Evolutionary conservation across 2,329 filamentous ascomycete species (phyloP), one percentile per base, ranked within the genome.

Genomic region (Apiospora sp.): DNA sequence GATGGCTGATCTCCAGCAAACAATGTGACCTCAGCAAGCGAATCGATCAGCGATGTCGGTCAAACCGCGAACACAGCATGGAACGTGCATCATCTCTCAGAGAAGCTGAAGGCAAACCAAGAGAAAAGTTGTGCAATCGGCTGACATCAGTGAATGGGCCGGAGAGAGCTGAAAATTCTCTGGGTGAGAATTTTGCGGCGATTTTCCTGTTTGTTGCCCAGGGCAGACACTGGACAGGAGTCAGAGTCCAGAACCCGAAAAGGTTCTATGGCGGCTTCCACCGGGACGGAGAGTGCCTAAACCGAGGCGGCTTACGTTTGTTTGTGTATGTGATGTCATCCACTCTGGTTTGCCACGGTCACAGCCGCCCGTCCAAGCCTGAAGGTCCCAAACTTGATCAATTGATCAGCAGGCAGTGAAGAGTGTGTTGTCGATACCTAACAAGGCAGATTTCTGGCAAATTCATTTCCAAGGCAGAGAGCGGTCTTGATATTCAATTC

Each of bases 271-370:
- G 58, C 58, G 58, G 58, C 58, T 64, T 64, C 30, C 58, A 64
- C 7, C 58, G 58, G 58, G 58, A 64, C 58, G 58, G 58, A 64
- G 58, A 64, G 34, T 34, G 58, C 58, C 54, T 58, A 58, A 58
- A 14, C 54, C 58, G 58, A 64, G 58, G 58, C 34, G 58, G 54
- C 24, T 54, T 54, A 24, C 16, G 54, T 64, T 34, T 34, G 27
- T 51, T 16, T 58, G 27, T 19, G 51, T 8, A 24, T 64, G 58
- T 64, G 58, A 64, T 64, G 58, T 64, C 58, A 64, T 64, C n/a
- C 22, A 64, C 10, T 64, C 19, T 22, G 58, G 34, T 22, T 64
- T 64, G 58, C 58, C 58, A 64, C 58, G 58, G 19, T 41, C 54
- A 61, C 16, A 34, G 14, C 54, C 58, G 58, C 58, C 58, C 34